phyloP scores from a whole-genome alignment of 2,329 filamentous ascomycete species.

The Aspergillus pseudoterreus region DNA sequence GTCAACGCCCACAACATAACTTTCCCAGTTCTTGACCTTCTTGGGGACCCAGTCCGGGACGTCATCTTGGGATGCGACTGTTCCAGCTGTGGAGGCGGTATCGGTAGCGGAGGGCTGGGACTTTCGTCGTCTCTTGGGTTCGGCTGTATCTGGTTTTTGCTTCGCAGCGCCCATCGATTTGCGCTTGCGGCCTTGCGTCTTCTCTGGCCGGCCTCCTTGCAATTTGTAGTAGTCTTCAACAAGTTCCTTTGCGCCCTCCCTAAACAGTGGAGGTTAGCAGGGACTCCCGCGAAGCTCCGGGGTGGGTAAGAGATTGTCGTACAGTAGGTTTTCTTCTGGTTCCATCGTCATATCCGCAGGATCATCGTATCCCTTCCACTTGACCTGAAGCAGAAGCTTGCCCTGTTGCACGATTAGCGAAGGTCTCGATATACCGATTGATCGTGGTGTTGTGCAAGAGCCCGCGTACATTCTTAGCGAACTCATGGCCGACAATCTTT shows the following conservation, averaged over 20 bases:
- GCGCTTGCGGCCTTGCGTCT: constrained; percentile 27
- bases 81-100: constrained; percentile 12
- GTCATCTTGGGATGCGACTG: constrained; percentile 1
- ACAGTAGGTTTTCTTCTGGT: constrained; percentile 44
- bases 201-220: constrained; percentile 41
- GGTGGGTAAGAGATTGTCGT: constrained; percentile 13
- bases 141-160: constrained; percentile 16
- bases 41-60: constrained; percentile 37
- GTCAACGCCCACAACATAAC: constrained; percentile 39
- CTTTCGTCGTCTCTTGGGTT: constrained; percentile 27
- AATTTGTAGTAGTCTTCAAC: constrained; percentile 39
- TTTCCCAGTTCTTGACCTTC: constrained; percentile 39
- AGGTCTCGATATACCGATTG: not conserved
- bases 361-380: constrained; percentile 47
- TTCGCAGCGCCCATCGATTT: constrained; percentile 33
- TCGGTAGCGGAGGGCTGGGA: constrained; percentile 13
- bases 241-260: constrained; percentile 37
- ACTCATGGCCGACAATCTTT: constrained; percentile 35
- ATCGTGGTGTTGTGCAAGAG: not conserved
- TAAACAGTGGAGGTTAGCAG: constrained; percentile 19
- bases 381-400: constrained; percentile 39
- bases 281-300: not conserved
- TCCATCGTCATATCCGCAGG: constrained; percentile 44
- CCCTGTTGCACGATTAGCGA: constrained; percentile 29
- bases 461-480: constrained; percentile 32